A percentile compares a stretch with the other conserved stretches of the same genome.
Evolutionary conservation across 2,329 filamentous ascomycete genomes (phyloP).

Genomic region (Chalara sp.): DNA sequence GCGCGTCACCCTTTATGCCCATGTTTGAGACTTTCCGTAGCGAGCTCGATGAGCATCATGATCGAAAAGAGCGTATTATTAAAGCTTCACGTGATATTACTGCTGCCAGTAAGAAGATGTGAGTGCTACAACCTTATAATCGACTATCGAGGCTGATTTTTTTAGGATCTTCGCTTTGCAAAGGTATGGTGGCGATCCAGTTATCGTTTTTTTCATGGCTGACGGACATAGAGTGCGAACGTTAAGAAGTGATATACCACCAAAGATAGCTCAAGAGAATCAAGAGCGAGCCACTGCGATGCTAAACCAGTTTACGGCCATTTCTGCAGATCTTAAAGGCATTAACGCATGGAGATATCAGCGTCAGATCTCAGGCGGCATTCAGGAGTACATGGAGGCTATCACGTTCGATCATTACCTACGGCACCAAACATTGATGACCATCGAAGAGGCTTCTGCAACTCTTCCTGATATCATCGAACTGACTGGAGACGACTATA

Average conservation of each 20-base stretch:
- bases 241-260: conserved; percentile 56
- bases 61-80: conserved; percentile 81
- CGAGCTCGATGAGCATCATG: conserved; percentile 91
- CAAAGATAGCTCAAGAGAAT: conserved; percentile 64
- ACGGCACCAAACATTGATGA: conserved; percentile 66
- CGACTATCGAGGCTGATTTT: conserved; percentile 5
- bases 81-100: conserved; percentile 92
- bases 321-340: conserved; percentile 68
- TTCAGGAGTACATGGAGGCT: conserved; percentile 94
- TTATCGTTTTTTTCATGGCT: conserved; percentile 2
- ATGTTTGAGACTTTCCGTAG: conserved; percentile 84
- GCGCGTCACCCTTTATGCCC: conserved; percentile 43
- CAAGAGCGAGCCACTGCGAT: conserved; percentile 66
- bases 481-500: conserved; percentile 76
- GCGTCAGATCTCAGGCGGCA: conserved; percentile 66
- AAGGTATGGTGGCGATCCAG: conserved; percentile 42
- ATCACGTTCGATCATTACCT: conserved; percentile 87
- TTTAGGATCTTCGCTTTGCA: conserved; percentile 77
- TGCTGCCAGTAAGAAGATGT: conserved; percentile 96
- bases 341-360: conserved; percentile 81
- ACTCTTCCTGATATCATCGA: conserved; percentile 45
- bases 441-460: conserved; percentile 50
- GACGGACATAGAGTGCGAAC: conserved; percentile 50
- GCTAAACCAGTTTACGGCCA: conserved; percentile 54
- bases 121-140: conserved; percentile 22